phyloP scores from a whole-genome alignment of 148 eudicot species.

The Suaeda aralocaspica region DNA sequence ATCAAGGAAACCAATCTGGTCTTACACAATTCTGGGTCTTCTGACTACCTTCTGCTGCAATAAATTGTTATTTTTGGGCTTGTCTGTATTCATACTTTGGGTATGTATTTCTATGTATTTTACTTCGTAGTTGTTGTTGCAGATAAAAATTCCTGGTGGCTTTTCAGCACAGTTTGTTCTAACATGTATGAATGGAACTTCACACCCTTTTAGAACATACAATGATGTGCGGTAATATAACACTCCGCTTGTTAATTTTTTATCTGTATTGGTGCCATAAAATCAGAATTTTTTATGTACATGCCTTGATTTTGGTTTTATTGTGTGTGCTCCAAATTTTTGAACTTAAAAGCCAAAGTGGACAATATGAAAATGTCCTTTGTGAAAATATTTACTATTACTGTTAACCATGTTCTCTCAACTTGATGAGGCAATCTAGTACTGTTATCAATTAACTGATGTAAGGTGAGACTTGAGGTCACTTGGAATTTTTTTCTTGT shows the following conservation, averaged over 20 bases:
- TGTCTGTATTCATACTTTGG: constrained; percentile 13
- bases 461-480: too few species aligned
- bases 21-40: not conserved
- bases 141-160: constrained; percentile 91
- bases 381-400: not conserved
- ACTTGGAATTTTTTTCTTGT: not conserved
- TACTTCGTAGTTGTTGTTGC: constrained; percentile 20
- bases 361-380: not conserved
- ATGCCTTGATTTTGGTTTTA: not conserved
- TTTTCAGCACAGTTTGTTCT: constrained; percentile 72
- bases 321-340: not conserved
- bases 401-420: not conserved
- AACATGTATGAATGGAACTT: constrained; percentile 70
- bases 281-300: constrained; percentile 3
- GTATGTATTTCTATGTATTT: not conserved
- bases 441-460: not conserved
- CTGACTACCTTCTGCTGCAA: constrained; percentile 1
- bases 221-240: constrained; percentile 60
- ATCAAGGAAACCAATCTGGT: not conserved
- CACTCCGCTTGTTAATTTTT: not conserved
- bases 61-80: not conserved
- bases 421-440: too few species aligned
- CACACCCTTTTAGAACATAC: constrained; percentile 66
- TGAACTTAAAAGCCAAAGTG: not conserved
- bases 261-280: not conserved